Evolutionary conservation across 129 eudicot species (phyloP).

Genomic region (Pulicaria dysenterica): DNA sequence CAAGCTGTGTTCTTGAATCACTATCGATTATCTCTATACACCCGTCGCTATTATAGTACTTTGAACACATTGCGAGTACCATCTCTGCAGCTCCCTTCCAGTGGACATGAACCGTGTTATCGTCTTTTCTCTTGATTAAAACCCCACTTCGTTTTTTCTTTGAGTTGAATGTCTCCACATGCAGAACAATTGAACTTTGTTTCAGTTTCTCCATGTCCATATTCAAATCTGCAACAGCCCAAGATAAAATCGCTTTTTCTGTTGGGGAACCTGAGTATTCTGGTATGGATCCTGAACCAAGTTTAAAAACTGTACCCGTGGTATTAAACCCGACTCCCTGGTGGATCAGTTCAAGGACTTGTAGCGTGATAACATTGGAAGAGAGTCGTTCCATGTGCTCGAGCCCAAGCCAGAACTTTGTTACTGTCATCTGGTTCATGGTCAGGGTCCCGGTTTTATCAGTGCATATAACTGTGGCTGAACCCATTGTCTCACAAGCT

Average conservation of each 20-base stretch:
- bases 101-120: constrained; percentile 50
- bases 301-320: constrained; percentile 61
- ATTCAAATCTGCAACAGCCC: constrained; percentile 70
- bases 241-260: constrained; percentile 77
- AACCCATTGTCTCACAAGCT: constrained; percentile 95
- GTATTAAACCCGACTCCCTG: constrained; percentile 83
- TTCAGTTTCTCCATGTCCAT: constrained; percentile 71
- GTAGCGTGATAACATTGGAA: constrained; percentile 16
- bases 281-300: constrained; percentile 26
- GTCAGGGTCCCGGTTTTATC: constrained; percentile 92
- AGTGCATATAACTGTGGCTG: constrained; percentile 84
- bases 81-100: constrained; percentile 99
- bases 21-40: constrained; percentile 26
- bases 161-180: constrained; percentile 78
- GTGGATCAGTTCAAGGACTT: constrained; percentile 45
- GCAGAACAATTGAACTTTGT: constrained; percentile 47
- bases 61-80: constrained; percentile 68
- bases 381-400: constrained; percentile 35
- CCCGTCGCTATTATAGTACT: constrained; percentile 51
- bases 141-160: constrained; percentile 78
- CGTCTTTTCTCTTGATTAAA: constrained; percentile 38
- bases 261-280: constrained; percentile 88
- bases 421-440: constrained; percentile 75
- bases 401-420: constrained; percentile 67
- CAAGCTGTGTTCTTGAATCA: constrained; percentile 50